Base-by-base conservation (phyloP, 1,139 yeast species). In the Blastobotrys arbuscula region DNA sequence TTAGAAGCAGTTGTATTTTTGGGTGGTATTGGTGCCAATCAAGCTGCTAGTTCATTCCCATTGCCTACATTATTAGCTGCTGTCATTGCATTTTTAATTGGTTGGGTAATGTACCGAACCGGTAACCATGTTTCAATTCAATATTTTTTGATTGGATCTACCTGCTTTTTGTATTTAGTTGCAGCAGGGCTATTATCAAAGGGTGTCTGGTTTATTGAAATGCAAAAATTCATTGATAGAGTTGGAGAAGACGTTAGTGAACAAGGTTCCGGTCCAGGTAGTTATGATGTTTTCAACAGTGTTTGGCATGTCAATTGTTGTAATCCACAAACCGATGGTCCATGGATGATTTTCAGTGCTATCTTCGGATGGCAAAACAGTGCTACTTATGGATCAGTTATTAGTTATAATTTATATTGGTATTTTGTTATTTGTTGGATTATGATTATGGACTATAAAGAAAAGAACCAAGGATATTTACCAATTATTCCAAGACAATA, bases 251-350 rank as follows among this genome's bases (percentile, higher is more conserved):
- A 88, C 70, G 94, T 95, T 36, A 74, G 92, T 38, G 97, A 89
- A 70, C 72, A 75, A 58, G 96, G 97, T 58, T 78, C 86, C 46
- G 97, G 97, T 58, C 90, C 95, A 44, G 97, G 97, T 62, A 82
- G 96, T 39, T 89, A 89, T 67, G 83, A 89, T 66, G 79, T 88
- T 58, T 61, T 73, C 50, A 75, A 77, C 61, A 70, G 87, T 8
- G 96, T 89, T 16, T 89, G 95, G 88, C 97, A 89, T 67, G 90
- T 89, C 54, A 88, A 89, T 74, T 89, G 96, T 71, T 89, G 96
- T 72, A 88, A 87, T 70, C 95, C 95, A 34, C 86, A 82, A 68
- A 74, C 75, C 44, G 95, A 88, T 65, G 82, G 86, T 53, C 94
- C 94, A 71, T 89, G 96, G 96, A 94, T 85, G 78, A 79, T 89